Base-by-base conservation (phyloP, 176 grass and related monocot species). In the Tillandsia leiboldiana region DNA sequence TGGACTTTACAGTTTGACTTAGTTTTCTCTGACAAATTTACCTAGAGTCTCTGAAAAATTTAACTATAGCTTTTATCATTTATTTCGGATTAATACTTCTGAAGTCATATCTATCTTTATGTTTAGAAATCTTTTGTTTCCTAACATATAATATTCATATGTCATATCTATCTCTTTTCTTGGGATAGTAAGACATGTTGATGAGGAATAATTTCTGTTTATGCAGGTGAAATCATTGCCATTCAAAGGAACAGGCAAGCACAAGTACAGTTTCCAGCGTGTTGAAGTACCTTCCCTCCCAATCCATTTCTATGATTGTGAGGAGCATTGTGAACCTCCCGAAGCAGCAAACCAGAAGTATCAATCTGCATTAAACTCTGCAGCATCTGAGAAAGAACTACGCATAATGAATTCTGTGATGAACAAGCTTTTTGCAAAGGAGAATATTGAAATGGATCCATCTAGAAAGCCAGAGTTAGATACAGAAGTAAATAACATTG, bases 261-360 rank as follows among this genome's bases (percentile, higher is more conserved):
- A 99, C 70, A 99, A 99, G 73, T 99, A 99, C 77, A 93, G 94
- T 81, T 99, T 99, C 73, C 87, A 86, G 26, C 81, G 84, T 26
- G 81, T 93, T 51, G 89, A 84, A 77, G 84, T 90, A 64, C 82
- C 94, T 81, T 75, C 86, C 11, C 84, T 87, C 58, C 94, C 94
- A 9, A 78, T 99, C 66, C 94, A 99, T 90, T 99, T 99, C 69
- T 99, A 87, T 49, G 94, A 99, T 75, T 99, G 94, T 75, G 89
- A 99, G 75, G 87, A 99, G 76, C 94, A 99, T 63, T 90, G 84
- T 62, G 89, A 82, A 62, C 84, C 79, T 66, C 72, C 76, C 15
- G 84, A 99, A 70, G 75, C 48, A 79, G 86, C 74, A 51, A 83
- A 90, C 76, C 68, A 84, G 63, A 81, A 82, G 49, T 93, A 90